Percentiles rank a stretch among this genome's conserved stretches.
These are phyloP conservation scores for Bacidia rubella DNA, from an alignment of 495 filamentous ascomycete genomes.

Conservation along the genomic window DNA sequence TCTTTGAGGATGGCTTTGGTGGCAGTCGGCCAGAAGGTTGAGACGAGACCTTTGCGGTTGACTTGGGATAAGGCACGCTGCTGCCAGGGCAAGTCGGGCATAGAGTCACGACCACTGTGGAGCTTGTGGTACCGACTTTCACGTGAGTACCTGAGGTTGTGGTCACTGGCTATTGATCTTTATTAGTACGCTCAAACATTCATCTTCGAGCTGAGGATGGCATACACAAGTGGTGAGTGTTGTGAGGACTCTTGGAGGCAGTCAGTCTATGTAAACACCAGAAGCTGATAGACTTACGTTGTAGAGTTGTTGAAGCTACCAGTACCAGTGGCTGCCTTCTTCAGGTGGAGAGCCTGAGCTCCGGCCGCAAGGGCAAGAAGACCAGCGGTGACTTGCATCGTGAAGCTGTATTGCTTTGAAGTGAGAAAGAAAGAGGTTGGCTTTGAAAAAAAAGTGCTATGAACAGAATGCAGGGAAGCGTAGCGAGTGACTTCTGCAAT, in stretches of 20 bases:
- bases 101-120: conserved; percentile 12
- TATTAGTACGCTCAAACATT: conserved; percentile 2
- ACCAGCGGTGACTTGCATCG: conserved; percentile 9
- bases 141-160: conserved; percentile 6
- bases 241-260: neutral
- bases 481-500: conserved; percentile 19
- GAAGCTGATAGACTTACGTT: conserved; percentile 12
- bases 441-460: neutral
- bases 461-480: conserved; percentile 12
- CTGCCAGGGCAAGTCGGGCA: conserved; percentile 6
- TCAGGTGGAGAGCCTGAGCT: conserved; percentile 6
- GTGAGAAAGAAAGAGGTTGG: neutral
- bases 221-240: conserved; percentile 16
- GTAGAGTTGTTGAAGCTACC: conserved; percentile 12
- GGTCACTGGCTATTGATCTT: conserved; percentile 7
- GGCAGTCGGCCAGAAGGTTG: too few species aligned
- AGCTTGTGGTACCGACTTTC: conserved; percentile 12
- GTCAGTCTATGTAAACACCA: neutral
- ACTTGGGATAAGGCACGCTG: too few species aligned
- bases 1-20: neutral
- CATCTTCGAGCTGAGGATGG: too few species aligned
- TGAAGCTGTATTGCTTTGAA: neutral
- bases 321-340: conserved; percentile 4
- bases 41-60: neutral
- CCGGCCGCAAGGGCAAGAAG: conserved; percentile 7